A percentile compares a stretch with the other conserved stretches of the same genome.
These are phyloP conservation scores for Elongisporangium anandrum DNA, from an alignment of 352 stramenopile species.

Conservation along the genomic window DNA sequence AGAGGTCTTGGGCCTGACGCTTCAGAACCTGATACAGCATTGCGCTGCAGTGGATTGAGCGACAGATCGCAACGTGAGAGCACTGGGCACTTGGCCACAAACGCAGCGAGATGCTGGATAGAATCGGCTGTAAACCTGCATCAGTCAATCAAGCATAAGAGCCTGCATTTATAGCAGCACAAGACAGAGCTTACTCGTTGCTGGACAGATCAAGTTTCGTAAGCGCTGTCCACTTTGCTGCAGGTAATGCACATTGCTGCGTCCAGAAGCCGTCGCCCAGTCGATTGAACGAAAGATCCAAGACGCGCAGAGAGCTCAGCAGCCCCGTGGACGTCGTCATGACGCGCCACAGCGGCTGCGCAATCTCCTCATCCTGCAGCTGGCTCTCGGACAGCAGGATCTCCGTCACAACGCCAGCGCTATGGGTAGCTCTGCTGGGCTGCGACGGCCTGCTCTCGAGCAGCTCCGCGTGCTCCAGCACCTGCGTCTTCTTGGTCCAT, in stretches of 20 bases:
- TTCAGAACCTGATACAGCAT: background rate
- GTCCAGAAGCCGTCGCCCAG: slow-evolving; percentile 35
- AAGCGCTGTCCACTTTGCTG: slow-evolving; percentile 16
- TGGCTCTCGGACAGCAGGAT: slow-evolving; percentile 23
- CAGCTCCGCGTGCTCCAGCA: background rate
- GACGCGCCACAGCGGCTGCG: slow-evolving; percentile 2
- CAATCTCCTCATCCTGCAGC: slow-evolving; percentile 6
- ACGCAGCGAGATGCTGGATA: slow-evolving; percentile 9
- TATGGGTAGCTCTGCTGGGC: background rate
- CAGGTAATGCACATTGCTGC: slow-evolving; percentile 1
- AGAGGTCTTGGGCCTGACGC: slow-evolving; percentile 3
- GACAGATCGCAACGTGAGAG: slow-evolving; percentile 46
- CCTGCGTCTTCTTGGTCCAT: background rate
- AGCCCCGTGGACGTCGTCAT: slow-evolving; percentile 1
- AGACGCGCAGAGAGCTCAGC: slow-evolving; percentile 4
- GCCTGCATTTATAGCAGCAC: background rate
- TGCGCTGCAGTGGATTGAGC: slow-evolving; percentile 22
- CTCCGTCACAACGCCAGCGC: slow-evolving; percentile 1
- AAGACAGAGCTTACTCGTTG: slow-evolving; percentile 30
- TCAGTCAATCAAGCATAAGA: background rate
- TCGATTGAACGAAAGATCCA: slow-evolving; percentile 59
- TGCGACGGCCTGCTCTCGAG: background rate
- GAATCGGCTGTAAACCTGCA: slow-evolving; percentile 29
- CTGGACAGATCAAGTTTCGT: slow-evolving; percentile 38
- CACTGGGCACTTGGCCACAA: slow-evolving; percentile 24